These are phyloP conservation scores for Oldenlandia corymbosa DNA, from an alignment of 257 asterid species.

Conservation along the genomic window DNA sequence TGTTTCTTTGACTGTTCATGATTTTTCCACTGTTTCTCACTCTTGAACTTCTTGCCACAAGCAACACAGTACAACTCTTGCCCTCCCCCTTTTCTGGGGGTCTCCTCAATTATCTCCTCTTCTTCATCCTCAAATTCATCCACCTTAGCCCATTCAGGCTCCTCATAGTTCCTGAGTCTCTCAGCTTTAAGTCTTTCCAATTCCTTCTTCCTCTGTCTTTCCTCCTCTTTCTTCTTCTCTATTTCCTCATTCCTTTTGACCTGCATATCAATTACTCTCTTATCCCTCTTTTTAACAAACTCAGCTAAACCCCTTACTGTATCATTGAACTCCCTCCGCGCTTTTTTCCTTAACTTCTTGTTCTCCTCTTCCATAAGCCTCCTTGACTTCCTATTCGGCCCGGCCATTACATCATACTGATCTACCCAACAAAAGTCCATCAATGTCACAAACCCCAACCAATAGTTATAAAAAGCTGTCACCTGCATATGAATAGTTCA, in stretches of 20 bases:
- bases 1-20: slow-evolving; percentile 97
- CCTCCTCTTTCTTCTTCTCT: slow-evolving; percentile 75
- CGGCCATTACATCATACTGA: slow-evolving; percentile 79
- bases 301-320: slow-evolving; percentile 86
- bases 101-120: slow-evolving; percentile 48
- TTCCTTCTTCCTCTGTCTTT: slow-evolving; percentile 68
- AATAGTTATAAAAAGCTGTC: slow-evolving; percentile 81
- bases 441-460: slow-evolving; percentile 67
- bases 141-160: slow-evolving; percentile 77
- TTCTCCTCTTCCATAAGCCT: slow-evolving; percentile 93
- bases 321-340: slow-evolving; percentile 76
- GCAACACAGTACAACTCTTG: slow-evolving; percentile 76
- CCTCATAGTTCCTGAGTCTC: slow-evolving; percentile 62
- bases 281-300: slow-evolving; percentile 93
- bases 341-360: slow-evolving; percentile 85
- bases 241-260: slow-evolving; percentile 74
- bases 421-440: slow-evolving; percentile 94
- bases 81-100: slow-evolving; percentile 23
- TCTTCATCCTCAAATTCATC: slow-evolving; percentile 66
- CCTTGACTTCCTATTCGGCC: slow-evolving; percentile 74
- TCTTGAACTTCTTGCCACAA: slow-evolving; percentile 90
- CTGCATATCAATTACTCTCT: slow-evolving; percentile 92
- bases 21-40: slow-evolving; percentile 96
- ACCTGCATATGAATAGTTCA: slow-evolving; percentile 46
- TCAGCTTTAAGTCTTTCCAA: slow-evolving; percentile 80